phyloP scores from a whole-genome alignment of 2,329 filamentous ascomycete species.

The Raffaelea arxii region DNA sequence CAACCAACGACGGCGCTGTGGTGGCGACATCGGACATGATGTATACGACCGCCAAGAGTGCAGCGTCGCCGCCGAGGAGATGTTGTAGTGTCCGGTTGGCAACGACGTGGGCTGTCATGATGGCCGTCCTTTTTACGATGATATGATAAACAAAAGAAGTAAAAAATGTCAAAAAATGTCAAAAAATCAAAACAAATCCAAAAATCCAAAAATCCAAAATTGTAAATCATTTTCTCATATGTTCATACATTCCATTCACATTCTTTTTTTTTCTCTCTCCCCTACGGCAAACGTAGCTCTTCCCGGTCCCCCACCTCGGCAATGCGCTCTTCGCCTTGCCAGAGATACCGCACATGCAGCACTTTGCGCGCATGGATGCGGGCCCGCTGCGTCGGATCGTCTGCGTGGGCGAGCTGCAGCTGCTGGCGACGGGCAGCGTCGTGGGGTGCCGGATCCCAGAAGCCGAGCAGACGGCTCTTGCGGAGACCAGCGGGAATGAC shows the following conservation, averaged over 20 bases:
- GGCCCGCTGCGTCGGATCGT: not conserved
- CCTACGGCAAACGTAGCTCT: constrained; percentile 23
- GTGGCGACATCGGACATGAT: not conserved
- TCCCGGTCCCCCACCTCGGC: constrained; percentile 27
- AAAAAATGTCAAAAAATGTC: no score
- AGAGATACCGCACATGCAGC: constrained; percentile 34
- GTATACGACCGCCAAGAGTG: not conserved
- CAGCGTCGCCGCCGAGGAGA: not conserved
- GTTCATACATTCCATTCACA: no score
- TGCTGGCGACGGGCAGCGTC: constrained; percentile 3
- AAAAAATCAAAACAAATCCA: no score
- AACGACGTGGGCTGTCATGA: no score
- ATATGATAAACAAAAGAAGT: no score
- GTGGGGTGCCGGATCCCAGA: constrained; percentile 39
- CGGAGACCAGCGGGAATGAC: constrained; percentile 29
- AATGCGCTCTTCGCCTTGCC: constrained; percentile 22
- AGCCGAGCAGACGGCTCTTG: constrained; percentile 36
- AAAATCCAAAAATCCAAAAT: no score
- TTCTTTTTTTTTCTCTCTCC: not conserved
- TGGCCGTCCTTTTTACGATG: no score
- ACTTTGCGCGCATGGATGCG: constrained; percentile 24
- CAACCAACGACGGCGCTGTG: not conserved
- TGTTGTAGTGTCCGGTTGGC: no score
- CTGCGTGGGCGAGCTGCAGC: not conserved
- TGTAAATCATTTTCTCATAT: no score